Conservation (phyloP, 1,139 yeast genomes). For the Saccharomyces hybrid region DNA sequence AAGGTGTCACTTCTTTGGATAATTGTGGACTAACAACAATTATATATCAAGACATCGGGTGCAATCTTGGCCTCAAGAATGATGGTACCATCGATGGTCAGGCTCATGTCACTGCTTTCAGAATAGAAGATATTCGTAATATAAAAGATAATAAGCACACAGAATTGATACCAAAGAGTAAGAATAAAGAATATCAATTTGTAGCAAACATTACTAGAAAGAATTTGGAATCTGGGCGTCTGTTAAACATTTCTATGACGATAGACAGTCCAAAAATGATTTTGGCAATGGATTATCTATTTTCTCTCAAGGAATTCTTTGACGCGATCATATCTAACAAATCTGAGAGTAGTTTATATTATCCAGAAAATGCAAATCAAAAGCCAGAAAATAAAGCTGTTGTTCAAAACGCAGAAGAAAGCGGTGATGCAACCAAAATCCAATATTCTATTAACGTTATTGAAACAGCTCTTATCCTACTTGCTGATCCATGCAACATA, state of each 20-base stretch:
- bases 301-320: conserved; percentile 61
- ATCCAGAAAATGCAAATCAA: neutral
- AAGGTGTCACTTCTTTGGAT: conserved; percentile 34
- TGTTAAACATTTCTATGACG: conserved; percentile 50
- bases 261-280: conserved; percentile 77
- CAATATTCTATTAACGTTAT: conserved; percentile 52
- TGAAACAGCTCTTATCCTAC: conserved; percentile 40
- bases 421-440: conserved; percentile 18
- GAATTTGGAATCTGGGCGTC: conserved; percentile 37
- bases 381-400: neutral
- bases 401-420: neutral
- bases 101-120: conserved; percentile 62
- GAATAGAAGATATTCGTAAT: conserved; percentile 66
- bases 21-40: conserved; percentile 52
- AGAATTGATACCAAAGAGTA: conserved; percentile 68
- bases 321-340: neutral
- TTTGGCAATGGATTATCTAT: conserved; percentile 76
- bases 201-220: conserved; percentile 46
- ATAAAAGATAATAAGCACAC: conserved; percentile 61
- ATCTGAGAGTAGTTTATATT: neutral
- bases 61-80: conserved; percentile 45
- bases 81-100: conserved; percentile 55
- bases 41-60: conserved; percentile 51
- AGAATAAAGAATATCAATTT: conserved; percentile 64
- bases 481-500: conserved; percentile 67